These are phyloP conservation scores for Vanrija humicola DNA, from an alignment of 1,284 basidiomycete species.

Conservation along the genomic window DNA sequence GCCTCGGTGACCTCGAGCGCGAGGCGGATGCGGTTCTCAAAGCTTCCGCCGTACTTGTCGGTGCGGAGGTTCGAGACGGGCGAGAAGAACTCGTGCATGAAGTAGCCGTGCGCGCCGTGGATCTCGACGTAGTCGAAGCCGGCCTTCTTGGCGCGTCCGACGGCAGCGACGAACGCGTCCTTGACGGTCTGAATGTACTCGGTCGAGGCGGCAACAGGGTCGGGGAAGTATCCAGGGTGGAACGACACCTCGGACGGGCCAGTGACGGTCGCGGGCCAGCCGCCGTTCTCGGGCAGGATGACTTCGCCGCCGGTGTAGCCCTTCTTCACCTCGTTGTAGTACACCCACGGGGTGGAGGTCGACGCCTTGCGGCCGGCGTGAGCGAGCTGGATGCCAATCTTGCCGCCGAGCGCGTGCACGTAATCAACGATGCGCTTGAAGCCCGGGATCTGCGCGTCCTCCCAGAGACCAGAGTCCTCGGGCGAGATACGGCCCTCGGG, in stretches of 20 bases:
- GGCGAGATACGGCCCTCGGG: conserved; percentile 66
- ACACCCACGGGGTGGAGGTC: conserved; percentile 59
- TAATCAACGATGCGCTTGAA: conserved; percentile 69
- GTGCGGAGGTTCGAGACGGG: conserved; percentile 66
- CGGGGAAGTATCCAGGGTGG: conserved; percentile 49
- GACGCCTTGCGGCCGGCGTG: conserved; percentile 73
- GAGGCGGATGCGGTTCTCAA: conserved; percentile 68
- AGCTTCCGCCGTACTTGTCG: conserved; percentile 67
- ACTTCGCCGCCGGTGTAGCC: conserved; percentile 40
- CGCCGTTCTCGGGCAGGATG: conserved; percentile 53
- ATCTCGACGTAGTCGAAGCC: conserved; percentile 79
- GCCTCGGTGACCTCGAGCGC: conserved; percentile 58
- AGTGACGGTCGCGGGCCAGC: conserved; percentile 62
- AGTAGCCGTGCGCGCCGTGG: conserved; percentile 69
- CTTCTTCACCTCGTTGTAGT: conserved; percentile 22
- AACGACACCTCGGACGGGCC: conserved; percentile 61
- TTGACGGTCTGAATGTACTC: conserved; percentile 61
- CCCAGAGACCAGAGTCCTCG: conserved; percentile 62
- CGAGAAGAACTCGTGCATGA: conserved; percentile 61
- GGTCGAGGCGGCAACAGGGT: conserved; percentile 58
- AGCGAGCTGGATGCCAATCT: conserved; percentile 71
- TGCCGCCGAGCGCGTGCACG: conserved; percentile 62
- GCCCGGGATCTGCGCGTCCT: conserved; percentile 64
- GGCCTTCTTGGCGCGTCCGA: conserved; percentile 59
- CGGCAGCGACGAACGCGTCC: conserved; percentile 63